Evolutionary conservation across 2,329 filamentous ascomycete genomes (phyloP).

Genomic region (Aureobasidium sp.): DNA sequence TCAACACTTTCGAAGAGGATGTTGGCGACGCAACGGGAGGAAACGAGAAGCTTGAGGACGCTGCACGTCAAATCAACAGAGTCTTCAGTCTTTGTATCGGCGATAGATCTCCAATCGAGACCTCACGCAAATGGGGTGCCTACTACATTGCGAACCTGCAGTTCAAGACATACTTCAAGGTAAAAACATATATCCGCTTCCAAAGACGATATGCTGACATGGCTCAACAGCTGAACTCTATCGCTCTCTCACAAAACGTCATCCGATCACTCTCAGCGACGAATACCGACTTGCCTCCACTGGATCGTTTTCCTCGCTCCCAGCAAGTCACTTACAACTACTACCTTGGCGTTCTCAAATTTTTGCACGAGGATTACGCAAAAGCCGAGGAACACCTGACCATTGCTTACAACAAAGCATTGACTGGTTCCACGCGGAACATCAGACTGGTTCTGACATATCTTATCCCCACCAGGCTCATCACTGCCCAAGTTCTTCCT

Average conservation of each 20-base stretch:
- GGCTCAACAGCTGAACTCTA: conserved; percentile 58
- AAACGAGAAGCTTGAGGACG: conserved; percentile 81
- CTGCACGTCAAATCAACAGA: conserved; percentile 79
- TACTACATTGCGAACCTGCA: conserved; percentile 91
- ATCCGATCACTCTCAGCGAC: conserved; percentile 72
- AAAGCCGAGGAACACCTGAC: conserved; percentile 73
- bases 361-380: conserved; percentile 86
- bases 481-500: conserved; percentile 79
- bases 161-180: conserved; percentile 97
- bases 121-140: conserved; percentile 95
- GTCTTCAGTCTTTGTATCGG: conserved; percentile 86
- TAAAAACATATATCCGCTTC: conserved; percentile 19
- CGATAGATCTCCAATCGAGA: conserved; percentile 63
- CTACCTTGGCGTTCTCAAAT: conserved; percentile 86
- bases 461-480: conserved; percentile 82
- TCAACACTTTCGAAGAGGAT: conserved; percentile 60
- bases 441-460: conserved; percentile 91
- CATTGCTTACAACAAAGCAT: conserved; percentile 56
- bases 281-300: conserved; percentile 64
- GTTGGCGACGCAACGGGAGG: conserved; percentile 67
- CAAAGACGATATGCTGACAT: neutral
- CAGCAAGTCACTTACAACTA: conserved; percentile 96
- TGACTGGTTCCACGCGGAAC: conserved; percentile 47
- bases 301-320: conserved; percentile 73
- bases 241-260: conserved; percentile 82